Evolutionary conservation across 2,329 filamentous ascomycete species (phyloP).

Genomic region (Sordariomycetes sp.): DNA sequence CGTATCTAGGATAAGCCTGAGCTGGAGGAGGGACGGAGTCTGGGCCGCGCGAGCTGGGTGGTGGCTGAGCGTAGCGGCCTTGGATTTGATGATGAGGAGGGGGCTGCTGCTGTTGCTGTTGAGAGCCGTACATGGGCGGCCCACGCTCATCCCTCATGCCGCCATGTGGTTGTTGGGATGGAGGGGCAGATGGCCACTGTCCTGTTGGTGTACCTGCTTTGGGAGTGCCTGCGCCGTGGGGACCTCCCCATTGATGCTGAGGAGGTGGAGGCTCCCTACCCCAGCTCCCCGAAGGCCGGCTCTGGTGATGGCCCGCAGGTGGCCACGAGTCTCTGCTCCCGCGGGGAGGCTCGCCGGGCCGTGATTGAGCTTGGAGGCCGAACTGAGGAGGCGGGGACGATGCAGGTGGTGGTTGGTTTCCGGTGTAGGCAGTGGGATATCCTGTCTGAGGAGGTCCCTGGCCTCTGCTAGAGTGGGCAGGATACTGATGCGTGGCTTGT

Average conservation of each 20-base stretch:
- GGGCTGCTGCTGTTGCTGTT: slow-evolving; percentile 16
- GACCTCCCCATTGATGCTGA: slow-evolving; percentile 19
- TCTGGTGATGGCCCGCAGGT: slow-evolving; percentile 16
- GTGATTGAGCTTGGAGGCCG: slow-evolving; percentile 32
- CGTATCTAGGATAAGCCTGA: slow-evolving; percentile 34
- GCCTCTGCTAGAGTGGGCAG: slow-evolving; percentile 23
- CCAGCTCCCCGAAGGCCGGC: slow-evolving; percentile 15
- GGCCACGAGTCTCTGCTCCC: slow-evolving; percentile 27
- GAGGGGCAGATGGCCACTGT: slow-evolving; percentile 19
- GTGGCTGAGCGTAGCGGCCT: slow-evolving; percentile 23
- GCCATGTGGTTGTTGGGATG: slow-evolving; percentile 18
- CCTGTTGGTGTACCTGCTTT: slow-evolving; percentile 24
- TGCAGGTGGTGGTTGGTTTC: slow-evolving; percentile 25
- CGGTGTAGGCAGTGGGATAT: slow-evolving; percentile 30
- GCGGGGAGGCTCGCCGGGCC: slow-evolving; percentile 31
- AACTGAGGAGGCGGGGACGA: slow-evolving; percentile 50
- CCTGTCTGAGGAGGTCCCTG: slow-evolving; percentile 32
- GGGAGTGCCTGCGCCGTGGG: slow-evolving; percentile 16
- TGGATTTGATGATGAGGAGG: slow-evolving; percentile 24
- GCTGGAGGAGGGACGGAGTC: slow-evolving; percentile 28
- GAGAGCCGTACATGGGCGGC: slow-evolving; percentile 21
- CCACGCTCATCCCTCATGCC: slow-evolving; percentile 27
- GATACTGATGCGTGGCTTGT: slow-evolving; percentile 37
- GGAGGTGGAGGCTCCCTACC: slow-evolving; percentile 18
- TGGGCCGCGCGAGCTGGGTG: slow-evolving; percentile 28